Percentiles rank a stretch among this genome's conserved stretches.
Evolutionary conservation across 257 asterid species (phyloP).

Genomic region (Asclepias syriaca): DNA sequence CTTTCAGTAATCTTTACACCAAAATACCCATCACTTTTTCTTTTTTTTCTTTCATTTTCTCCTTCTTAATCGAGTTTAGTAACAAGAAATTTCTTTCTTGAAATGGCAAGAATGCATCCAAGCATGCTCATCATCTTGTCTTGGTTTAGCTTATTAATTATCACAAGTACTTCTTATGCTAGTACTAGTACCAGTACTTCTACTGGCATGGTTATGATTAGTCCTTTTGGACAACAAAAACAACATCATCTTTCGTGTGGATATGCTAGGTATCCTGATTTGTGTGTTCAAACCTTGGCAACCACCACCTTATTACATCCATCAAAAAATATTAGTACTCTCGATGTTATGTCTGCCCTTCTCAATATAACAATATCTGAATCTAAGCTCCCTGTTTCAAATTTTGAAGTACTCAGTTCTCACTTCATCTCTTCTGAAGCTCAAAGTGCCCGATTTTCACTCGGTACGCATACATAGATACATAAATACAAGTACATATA

Average conservation of each 20-base stretch:
- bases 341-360: constrained; percentile 39
- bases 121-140: constrained; percentile 16
- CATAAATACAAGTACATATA: too few species aligned
- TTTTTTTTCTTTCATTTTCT: too few species aligned
- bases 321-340: constrained; percentile 14
- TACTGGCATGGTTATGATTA: neutral
- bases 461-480: constrained; percentile 26
- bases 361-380: constrained; percentile 43
- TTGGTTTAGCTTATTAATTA: constrained; percentile 6
- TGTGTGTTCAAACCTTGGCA: constrained; percentile 48
- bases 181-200: too few species aligned
- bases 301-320: constrained; percentile 2
- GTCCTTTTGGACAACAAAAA: constrained; percentile 17
- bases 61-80: neutral
- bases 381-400: constrained; percentile 35
- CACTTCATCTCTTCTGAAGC: constrained; percentile 46
- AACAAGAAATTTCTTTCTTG: neutral
- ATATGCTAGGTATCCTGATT: constrained; percentile 51
- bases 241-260: constrained; percentile 27
- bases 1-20: constrained; percentile 7
- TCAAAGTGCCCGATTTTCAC: constrained; percentile 36
- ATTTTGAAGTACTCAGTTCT: constrained; percentile 38
- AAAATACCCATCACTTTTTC: neutral
- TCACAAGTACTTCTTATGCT: neutral
- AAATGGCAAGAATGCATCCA: constrained; percentile 29